A percentile compares a stretch with the other conserved stretches of the same genome.
Evolutionary conservation across 176 grass and related monocot species (phyloP).

Genomic region (Oryza glaberrima): DNA sequence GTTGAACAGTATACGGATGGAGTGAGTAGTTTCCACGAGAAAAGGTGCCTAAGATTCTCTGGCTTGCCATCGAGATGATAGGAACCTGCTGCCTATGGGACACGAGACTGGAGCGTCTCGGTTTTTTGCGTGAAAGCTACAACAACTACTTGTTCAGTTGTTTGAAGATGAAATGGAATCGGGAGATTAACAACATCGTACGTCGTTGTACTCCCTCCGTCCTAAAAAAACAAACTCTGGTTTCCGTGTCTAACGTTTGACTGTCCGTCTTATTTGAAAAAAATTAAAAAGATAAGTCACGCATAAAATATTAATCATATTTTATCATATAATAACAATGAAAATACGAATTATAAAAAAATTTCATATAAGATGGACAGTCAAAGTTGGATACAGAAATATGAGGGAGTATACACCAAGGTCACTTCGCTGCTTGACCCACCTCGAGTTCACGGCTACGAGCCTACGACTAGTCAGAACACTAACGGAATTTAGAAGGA

Average conservation of each 20-base stretch:
- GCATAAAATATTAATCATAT: too few species aligned
- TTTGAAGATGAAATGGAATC: background rate
- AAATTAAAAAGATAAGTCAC: too few species aligned
- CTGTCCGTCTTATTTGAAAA: too few species aligned
- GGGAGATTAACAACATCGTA: background rate
- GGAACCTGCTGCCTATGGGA: background rate
- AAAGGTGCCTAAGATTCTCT: constrained; percentile 17
- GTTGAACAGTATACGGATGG: background rate
- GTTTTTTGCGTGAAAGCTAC: constrained; percentile 34
- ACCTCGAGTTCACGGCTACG: too few species aligned
- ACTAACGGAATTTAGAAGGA: too few species aligned
- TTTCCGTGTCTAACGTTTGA: too few species aligned
- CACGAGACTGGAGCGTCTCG: background rate
- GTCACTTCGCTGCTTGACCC: background rate
- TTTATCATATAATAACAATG: too few species aligned
- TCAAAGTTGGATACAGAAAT: too few species aligned
- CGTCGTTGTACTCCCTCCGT: background rate
- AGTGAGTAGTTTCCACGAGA: constrained; percentile 3
- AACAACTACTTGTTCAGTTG: background rate
- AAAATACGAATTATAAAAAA: too few species aligned
- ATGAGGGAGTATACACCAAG: background rate
- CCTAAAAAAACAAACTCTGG: too few species aligned
- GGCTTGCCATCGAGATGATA: background rate
- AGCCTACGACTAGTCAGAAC: too few species aligned
- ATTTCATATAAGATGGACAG: too few species aligned